Conservation (phyloP, 2,329 filamentous ascomycete genomes). For the Pyrenochaeta sp. region DNA sequence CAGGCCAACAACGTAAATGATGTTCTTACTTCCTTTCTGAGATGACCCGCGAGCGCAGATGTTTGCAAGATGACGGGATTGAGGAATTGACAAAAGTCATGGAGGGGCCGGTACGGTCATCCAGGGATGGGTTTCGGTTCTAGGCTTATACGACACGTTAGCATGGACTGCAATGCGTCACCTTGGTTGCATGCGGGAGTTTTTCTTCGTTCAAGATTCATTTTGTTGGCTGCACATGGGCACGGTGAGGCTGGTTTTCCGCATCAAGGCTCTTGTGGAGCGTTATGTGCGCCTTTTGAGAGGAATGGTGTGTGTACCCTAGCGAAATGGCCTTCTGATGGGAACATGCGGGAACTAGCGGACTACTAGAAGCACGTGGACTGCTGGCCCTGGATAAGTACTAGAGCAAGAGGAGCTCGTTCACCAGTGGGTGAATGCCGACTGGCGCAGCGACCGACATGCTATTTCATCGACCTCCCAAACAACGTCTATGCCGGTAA, state of each 20-base stretch:
- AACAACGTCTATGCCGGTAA: conserved; percentile 18
- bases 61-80: conserved; percentile 39
- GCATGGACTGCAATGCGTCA: conserved; percentile 39
- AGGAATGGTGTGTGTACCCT: conserved; percentile 4
- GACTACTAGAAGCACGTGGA: conserved; percentile 12
- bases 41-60: conserved; percentile 36
- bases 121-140: conserved; percentile 36
- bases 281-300: conserved; percentile 3
- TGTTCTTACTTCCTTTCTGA: conserved; percentile 42
- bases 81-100: conserved; percentile 44
- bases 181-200: conserved; percentile 49
- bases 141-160: conserved; percentile 31
- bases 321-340: conserved; percentile 7
- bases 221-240: conserved; percentile 33
- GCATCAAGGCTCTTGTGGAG: not conserved
- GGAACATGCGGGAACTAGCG: conserved; percentile 16
- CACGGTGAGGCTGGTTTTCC: conserved; percentile 16
- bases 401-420: conserved; percentile 22
- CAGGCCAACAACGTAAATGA: conserved; percentile 45
- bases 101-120: conserved; percentile 36
- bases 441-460: conserved; percentile 28
- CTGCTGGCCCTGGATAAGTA: conserved; percentile 30
- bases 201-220: conserved; percentile 36
- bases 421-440: conserved; percentile 19
- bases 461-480: conserved; percentile 31